Percentiles rank a stretch among this genome's conserved stretches.
Conservation (phyloP, 257 asterid species). For the Fraxinus excelsior region DNA sequence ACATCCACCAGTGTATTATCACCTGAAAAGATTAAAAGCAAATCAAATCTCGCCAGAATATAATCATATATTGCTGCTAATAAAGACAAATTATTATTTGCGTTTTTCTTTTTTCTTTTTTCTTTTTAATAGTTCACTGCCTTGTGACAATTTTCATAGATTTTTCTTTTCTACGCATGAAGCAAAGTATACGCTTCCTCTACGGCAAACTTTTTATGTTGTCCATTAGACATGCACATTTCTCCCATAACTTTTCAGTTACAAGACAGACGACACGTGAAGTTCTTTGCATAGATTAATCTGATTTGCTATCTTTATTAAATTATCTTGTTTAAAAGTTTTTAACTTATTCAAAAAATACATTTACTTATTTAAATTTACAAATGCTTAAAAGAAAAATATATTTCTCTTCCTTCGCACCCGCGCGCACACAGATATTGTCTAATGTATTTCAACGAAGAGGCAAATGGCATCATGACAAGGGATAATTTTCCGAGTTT, state of each 20-base stretch:
- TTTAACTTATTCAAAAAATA: background rate
- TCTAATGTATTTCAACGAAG: no score
- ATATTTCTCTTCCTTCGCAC: no score
- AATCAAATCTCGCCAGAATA: background rate
- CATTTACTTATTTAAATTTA: no score
- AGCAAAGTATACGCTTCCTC: background rate
- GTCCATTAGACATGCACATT: constrained; percentile 20
- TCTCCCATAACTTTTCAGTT: background rate
- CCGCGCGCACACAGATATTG: no score
- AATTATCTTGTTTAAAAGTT: background rate
- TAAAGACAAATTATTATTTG: no score
- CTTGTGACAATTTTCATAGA: background rate
- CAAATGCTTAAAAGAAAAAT: no score
- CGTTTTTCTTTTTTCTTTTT: background rate
- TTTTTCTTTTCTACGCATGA: background rate
- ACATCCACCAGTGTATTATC: background rate
- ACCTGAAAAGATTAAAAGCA: background rate
- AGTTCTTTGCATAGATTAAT: background rate
- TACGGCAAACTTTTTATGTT: background rate
- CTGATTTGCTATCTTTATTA: background rate
- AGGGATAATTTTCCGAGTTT: no score
- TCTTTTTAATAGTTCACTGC: background rate
- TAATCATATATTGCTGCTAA: background rate
- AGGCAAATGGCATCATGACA: no score
- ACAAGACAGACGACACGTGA: background rate